Percentiles rank a stretch among this genome's conserved stretches.
Conservation (phyloP, 768 basidiomycete genomes). For the Boletus rufocinnamomeus region DNA sequence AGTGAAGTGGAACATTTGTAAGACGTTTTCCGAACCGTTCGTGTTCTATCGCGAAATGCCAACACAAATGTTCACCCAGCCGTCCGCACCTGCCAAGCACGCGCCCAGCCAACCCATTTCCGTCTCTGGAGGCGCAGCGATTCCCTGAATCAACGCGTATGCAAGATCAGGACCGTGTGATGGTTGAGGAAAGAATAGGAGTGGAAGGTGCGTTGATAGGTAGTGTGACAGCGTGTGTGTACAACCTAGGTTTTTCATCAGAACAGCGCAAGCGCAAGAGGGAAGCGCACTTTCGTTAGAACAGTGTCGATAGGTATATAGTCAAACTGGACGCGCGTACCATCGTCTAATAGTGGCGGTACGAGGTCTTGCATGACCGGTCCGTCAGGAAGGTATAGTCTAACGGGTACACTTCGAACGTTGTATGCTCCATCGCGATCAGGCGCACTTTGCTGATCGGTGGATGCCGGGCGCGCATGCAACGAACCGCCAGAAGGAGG, state of each 20-base stretch:
- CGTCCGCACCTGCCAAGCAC: conserved; percentile 90
- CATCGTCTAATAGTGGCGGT: conserved; percentile 75
- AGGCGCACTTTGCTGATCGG: conserved; percentile 51
- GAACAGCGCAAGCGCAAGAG: not conserved
- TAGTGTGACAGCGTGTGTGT: conserved; percentile 69
- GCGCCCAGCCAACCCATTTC: conserved; percentile 96
- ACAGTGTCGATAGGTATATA: not conserved
- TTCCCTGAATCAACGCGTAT: conserved; percentile 82
- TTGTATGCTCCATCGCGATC: conserved; percentile 86
- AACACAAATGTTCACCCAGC: conserved; percentile 91
- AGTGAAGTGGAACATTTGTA: not conserved
- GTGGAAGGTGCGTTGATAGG: conserved; percentile 72
- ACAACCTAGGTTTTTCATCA: conserved; percentile 49
- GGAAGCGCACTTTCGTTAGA: conserved; percentile 3
- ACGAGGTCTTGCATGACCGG: conserved; percentile 91
- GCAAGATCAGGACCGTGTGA: conserved; percentile 56
- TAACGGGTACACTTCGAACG: conserved; percentile 84
- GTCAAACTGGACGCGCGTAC: conserved; percentile 43
- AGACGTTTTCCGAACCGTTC: not conserved
- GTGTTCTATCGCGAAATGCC: conserved; percentile 46
- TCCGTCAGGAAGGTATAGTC: conserved; percentile 87
- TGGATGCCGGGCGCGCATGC: conserved; percentile 65
- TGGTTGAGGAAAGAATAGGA: conserved; percentile 67
- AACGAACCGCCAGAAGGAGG: conserved; percentile 56
- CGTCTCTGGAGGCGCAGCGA: conserved; percentile 76